Base-by-base conservation (phyloP, 495 filamentous ascomycete species). In the Penicillium mononematosum region DNA sequence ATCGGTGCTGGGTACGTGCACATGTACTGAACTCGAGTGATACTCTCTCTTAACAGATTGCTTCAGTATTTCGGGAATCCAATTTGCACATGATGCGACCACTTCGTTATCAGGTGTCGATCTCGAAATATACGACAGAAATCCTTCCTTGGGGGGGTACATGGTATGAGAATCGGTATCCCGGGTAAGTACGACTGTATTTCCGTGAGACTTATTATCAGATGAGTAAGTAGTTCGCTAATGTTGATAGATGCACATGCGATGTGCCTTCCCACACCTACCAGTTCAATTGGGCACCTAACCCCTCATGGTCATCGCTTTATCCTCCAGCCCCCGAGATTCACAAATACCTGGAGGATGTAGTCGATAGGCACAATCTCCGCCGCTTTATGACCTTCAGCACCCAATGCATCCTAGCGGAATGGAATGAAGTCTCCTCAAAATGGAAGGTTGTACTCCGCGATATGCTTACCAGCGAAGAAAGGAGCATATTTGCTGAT, bases 91-190 rank as follows among this genome's bases (percentile, higher is more conserved):
- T 24, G 51, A 78, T 79, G 4, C 69, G 74, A 44, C 74, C 73
- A 54, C 69, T 81, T 41, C 72, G 67, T 6, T 57, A 2, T 8
- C 25, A 31, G 75, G 77, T 51, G 66, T 84, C 46, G 79, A 84
- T 17, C 70, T 83, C 41, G 72, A 78, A 20, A 82, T 86, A 50
- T 91, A 87, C 66, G 87, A 90, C 66, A 89, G 89, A 78, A 90
- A 89, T 60, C 64, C 64, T 6, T 82, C 82, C 19, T 74, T 86
- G 50, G 81, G 83, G 83, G 4, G 85, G 85, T 4, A 84, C 83
- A 1, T 88, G 85, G 84, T 81, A 78, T 50, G 83, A 85, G 64
- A 86, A 87, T 55, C 71, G 74, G 49, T 87, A 87, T 69, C 81
- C 82, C 1, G 83, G 83, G 38, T 78, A 45, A 45, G 51, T 29